Conservation (phyloP, 345 rosid genomes). For the Bruguiera gymnorhiza region DNA sequence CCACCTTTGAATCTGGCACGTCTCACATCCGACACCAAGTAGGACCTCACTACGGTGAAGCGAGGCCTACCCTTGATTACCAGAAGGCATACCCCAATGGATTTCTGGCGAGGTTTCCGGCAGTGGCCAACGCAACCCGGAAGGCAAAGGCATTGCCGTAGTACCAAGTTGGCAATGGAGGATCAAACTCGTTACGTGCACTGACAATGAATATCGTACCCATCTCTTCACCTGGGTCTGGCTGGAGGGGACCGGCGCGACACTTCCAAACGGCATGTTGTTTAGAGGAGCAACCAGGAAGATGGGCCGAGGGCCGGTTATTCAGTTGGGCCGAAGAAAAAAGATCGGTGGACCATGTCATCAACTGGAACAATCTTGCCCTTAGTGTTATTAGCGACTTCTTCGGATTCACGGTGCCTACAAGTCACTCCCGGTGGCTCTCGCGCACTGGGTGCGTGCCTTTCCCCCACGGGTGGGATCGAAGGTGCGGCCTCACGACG, state of each 20-base stretch:
- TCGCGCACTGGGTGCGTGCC: too few relatives aligned
- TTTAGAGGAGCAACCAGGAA: constrained; percentile 1
- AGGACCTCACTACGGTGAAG: constrained; percentile 12
- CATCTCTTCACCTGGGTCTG: constrained; percentile 14
- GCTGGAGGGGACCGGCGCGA: constrained; percentile 8
- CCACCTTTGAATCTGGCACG: constrained; percentile 18
- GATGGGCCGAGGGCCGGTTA: not conserved
- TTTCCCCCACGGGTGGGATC: too few relatives aligned
- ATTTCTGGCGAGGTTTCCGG: constrained; percentile 4
- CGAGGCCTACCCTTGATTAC: constrained; percentile 23
- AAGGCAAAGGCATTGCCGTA: constrained; percentile 39
- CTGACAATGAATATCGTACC: not conserved
- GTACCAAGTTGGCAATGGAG: constrained; percentile 22
- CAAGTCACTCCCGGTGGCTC: constrained; percentile 15
- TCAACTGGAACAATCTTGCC: constrained; percentile 1
- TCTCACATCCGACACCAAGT: constrained; percentile 23
- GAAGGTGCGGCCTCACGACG: too few relatives aligned
- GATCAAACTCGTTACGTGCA: not conserved
- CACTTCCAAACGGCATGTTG: constrained; percentile 25
- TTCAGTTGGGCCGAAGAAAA: constrained; percentile 18
- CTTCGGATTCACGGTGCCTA: constrained; percentile 12
- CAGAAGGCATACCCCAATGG: constrained; percentile 36
- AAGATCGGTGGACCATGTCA: not conserved
- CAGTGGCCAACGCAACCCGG: constrained; percentile 25
- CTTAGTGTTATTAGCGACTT: not conserved